These are phyloP conservation scores for Articulospora tetracladia DNA, from an alignment of 495 filamentous ascomycete species.

Conservation along the genomic window DNA sequence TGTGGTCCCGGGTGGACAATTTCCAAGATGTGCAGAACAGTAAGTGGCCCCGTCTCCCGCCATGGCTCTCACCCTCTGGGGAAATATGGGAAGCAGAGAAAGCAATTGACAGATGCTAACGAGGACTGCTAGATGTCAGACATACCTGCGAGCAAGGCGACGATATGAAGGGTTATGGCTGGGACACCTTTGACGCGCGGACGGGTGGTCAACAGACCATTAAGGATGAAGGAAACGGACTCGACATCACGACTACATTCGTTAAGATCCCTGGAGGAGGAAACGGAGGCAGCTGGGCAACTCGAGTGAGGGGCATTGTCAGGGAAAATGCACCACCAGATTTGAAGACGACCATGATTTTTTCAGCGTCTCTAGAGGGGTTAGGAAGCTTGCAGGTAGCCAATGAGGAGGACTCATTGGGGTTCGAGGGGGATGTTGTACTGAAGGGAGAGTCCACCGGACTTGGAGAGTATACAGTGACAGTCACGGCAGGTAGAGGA, in stretches of 20 bases:
- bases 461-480: constrained; percentile 81
- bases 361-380: constrained; percentile 79
- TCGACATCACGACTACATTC: constrained; percentile 90
- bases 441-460: constrained; percentile 68
- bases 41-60: constrained; percentile 47
- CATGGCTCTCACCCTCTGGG: not conserved
- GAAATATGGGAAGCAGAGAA: not conserved
- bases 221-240: constrained; percentile 77
- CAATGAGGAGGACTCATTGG: constrained; percentile 47
- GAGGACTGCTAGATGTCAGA: constrained; percentile 60
- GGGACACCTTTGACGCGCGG: constrained; percentile 92
- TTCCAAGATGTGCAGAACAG: constrained; percentile 74
- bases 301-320: constrained; percentile 78
- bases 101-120: constrained; percentile 6
- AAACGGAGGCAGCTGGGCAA: constrained; percentile 89
- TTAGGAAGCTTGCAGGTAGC: constrained; percentile 60
- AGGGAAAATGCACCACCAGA: constrained; percentile 45
- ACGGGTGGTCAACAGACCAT: constrained; percentile 85
- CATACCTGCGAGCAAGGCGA: constrained; percentile 96
- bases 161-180: constrained; percentile 93
- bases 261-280: constrained; percentile 87
- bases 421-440: constrained; percentile 69
- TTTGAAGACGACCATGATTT: constrained; percentile 73
- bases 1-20: constrained; percentile 88
- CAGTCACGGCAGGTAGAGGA: constrained; percentile 66